Evolutionary conservation across 768 basidiomycete species (phyloP), one percentile per base, ranked within the genome.

Genomic region (Daedalea quercina): DNA sequence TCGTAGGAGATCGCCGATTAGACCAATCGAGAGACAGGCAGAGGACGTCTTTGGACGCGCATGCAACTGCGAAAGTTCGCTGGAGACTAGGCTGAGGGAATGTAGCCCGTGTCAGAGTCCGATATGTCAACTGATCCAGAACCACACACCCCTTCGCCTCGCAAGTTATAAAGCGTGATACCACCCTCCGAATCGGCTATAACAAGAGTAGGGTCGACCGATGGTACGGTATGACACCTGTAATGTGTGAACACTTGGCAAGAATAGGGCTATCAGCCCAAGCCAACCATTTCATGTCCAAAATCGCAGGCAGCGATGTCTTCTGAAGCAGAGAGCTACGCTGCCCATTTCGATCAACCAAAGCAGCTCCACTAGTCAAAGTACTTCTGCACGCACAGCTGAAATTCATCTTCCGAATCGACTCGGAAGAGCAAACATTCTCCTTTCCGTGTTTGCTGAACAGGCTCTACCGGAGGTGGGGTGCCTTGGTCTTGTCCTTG

Each of bases 21-120:
- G 89, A 87, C 92, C 94, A 99, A 67, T 97, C 96, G 24, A 98
- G 70, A 9, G 94, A 97, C 17, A 99, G 80, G 61, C 91, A 94
- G 1, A 99, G 72, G 0, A 77, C 76, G 24, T 84, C 78, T 0
- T 78, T 64, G 0, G 81, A 59, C 24, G 70, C 75, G 20, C 82
- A 82, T 25, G 67, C 65, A 23, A 87, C 67, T 13, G 69, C 68
- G 25, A 75, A 67, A n/a, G 73, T 55, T 41, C 60, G 65, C 7
- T 64, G 54, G 23, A 87, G 60, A 9, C 35, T 33, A 20, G 28
- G 28, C 11, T 31, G 28, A 11, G 28, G 11, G 6, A 6, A 11
- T 31, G 28, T 31, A 31, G 11, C 28, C 11, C 4, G 28, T 11
- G 28, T 31, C 28, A 31, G 6, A 31, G 6, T 6, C 28, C 4